Percentiles rank a stretch among this genome's conserved stretches.
phyloP scores from a whole-genome alignment of 23 red algal genomes.

The Gracilaria domingensis region DNA sequence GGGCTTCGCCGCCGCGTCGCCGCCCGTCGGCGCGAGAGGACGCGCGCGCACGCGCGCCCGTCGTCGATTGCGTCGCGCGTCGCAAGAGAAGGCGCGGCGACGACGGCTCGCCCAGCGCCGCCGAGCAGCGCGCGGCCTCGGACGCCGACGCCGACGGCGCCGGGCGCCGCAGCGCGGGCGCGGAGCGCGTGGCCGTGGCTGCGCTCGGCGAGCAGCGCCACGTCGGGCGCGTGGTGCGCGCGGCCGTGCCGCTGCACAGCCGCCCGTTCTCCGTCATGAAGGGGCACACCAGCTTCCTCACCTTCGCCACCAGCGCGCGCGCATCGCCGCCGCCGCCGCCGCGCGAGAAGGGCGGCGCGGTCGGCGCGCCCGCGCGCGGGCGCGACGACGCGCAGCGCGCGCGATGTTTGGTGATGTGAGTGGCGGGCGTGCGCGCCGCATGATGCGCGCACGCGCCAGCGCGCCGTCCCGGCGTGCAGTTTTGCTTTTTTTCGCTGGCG shows the following conservation, averaged over 20 bases:
- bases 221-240: conserved; percentile 48
- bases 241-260: conserved; percentile 19
- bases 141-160: not conserved
- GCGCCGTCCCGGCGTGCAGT: no score
- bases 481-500: no score
- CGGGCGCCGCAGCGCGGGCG: no score
- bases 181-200: conserved; percentile 40
- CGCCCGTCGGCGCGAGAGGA: not conserved
- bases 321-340: not conserved
- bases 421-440: no score
- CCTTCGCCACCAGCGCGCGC: conserved; percentile 59
- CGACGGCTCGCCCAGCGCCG: no score
- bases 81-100: conserved; percentile 7
- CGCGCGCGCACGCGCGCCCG: not conserved
- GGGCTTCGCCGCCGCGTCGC: conserved; percentile 31
- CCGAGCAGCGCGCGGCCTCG: not conserved
- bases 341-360: not conserved
- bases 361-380: not conserved
- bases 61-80: not conserved
- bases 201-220: conserved; percentile 2
- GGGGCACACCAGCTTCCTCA: conserved; percentile 89
- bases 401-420: not conserved
- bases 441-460: no score
- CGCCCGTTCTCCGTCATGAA: conserved; percentile 64
- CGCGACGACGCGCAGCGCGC: not conserved